Evolutionary conservation across 768 basidiomycete species (phyloP), one percentile per base, ranked within the genome.

Genomic region (Lentinus tigrinus): DNA sequence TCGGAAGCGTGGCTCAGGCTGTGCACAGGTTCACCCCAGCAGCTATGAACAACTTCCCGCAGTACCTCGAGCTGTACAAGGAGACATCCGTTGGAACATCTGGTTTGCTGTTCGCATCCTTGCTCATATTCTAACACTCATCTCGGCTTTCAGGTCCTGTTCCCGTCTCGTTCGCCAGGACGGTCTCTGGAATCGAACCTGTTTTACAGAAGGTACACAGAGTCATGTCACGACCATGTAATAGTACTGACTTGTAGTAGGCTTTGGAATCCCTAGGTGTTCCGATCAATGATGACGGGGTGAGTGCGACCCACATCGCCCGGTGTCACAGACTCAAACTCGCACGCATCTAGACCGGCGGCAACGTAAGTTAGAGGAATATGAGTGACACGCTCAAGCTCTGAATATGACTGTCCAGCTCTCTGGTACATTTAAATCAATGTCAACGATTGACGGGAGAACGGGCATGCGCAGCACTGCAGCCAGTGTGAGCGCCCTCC

Each of bases 391-490:
- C n/a, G n/a, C n/a, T n/a, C n/a, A n/a, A n/a, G n/a, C n/a, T n/a
- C n/a, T n/a, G n/a, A n/a, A n/a, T n/a, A n/a, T n/a, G n/a, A n/a
- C n/a, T n/a, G n/a, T n/a, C n/a, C 38, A 56, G 60, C 24, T 56
- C 14, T 24, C 23, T 3, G 54, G 54, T 2, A 57, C 47, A 7
- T 63, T 23, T 27, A 59, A 64, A 43, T n/a, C 56, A 6, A 23
- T 56, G 16, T 49, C 54, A 2, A 58, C 21, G 21, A 50, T 69
- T 28, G 64, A 72, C 52, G 62, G 66, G 3, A 46, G 43, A 17
- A 66, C 62, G 3, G 47, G 55, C 4, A 65, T 52, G 17, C 68
- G 71, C 3, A 63, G 62, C 5, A 62, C 67, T 47, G 63, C 69
- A 11, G 62, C 66, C 8, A 67, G 52, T 4, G 70, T 70, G 48